Percentiles rank a stretch among this genome's conserved stretches.
phyloP scores from a whole-genome alignment of 345 rosid genomes.

The Brassica juncea region DNA sequence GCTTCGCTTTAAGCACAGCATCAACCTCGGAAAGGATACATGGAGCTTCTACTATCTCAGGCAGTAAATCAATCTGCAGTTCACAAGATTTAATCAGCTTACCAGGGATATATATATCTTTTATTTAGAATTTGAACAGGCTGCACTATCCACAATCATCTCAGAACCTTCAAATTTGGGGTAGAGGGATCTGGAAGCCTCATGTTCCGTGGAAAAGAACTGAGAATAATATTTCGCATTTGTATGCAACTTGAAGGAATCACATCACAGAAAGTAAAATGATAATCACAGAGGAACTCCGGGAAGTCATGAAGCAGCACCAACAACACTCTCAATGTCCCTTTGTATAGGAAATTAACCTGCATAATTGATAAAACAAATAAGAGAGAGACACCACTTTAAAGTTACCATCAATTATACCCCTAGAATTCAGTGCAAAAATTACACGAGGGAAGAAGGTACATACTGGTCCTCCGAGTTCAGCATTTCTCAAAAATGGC shows the following conservation, averaged over 20 bases:
- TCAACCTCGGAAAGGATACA: conserved; percentile 90
- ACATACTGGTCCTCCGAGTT: conserved; percentile 76
- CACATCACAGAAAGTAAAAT: conserved; percentile 96
- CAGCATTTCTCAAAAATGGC: conserved; percentile 94
- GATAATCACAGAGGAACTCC: conserved; percentile 95
- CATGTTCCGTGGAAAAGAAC: conserved; percentile 95
- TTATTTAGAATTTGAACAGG: not conserved
- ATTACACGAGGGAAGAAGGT: conserved; percentile 16
- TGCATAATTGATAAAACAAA: conserved; percentile 59
- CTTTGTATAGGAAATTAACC: conserved; percentile 87
- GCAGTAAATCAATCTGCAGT: conserved; percentile 89
- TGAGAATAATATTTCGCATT: conserved; percentile 93
- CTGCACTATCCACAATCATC: conserved; percentile 46
- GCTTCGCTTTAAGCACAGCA: conserved; percentile 73
- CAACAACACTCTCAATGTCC: conserved; percentile 87
- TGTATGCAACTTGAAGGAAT: conserved; percentile 99
- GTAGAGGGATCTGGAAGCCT: conserved; percentile 99
- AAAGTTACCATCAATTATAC: conserved; percentile 49
- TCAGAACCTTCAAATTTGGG: conserved; percentile 85
- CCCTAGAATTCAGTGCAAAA: conserved; percentile 2
- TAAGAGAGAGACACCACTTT: conserved; percentile 57
- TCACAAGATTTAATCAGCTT: conserved; percentile 23
- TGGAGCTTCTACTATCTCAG: conserved; percentile 82
- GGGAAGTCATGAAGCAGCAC: conserved; percentile 99
- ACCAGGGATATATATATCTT: not conserved